phyloP scores from a whole-genome alignment of 106 monocot species.

The Ottelia alismoides region DNA sequence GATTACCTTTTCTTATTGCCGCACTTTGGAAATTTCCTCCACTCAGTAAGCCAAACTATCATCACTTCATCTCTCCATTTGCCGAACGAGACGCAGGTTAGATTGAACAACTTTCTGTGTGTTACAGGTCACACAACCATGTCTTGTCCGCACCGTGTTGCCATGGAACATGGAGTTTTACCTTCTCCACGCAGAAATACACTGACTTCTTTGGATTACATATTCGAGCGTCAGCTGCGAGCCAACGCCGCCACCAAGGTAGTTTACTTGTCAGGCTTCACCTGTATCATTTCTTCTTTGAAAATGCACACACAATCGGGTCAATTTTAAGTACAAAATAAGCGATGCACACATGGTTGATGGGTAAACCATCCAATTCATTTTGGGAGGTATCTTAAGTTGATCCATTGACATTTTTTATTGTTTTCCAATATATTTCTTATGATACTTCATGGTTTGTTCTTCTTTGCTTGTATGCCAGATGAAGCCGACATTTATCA shows the following conservation, averaged over 20 bases:
- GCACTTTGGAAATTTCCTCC: not conserved
- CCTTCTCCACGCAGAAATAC: slow-evolving; percentile 31
- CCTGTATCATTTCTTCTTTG: no score
- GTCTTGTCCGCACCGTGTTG: slow-evolving; percentile 70
- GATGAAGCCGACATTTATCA: slow-evolving; percentile 54
- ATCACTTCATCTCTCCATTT: not conserved
- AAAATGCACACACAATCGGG: not conserved
- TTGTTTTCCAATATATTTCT: not conserved
- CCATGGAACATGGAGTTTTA: slow-evolving; percentile 55
- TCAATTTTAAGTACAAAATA: no score
- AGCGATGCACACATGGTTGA: no score
- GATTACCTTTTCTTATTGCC: no score
- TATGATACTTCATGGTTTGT: not conserved
- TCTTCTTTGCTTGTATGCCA: slow-evolving; percentile 10
- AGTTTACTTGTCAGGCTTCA: no score
- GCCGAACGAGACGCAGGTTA: not conserved
- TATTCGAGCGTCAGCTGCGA: slow-evolving; percentile 56
- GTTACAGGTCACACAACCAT: slow-evolving; percentile 70
- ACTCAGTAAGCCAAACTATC: not conserved
- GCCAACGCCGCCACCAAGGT: no score
- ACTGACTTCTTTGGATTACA: slow-evolving; percentile 43
- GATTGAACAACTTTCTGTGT: no score
- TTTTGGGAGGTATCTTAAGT: no score
- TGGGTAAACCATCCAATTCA: no score
- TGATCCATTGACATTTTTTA: not conserved